Evolutionary conservation across 148 eudicot genomes (phyloP), one percentile per base, ranked within the genome.

Genomic region (Spergularia marina): DNA sequence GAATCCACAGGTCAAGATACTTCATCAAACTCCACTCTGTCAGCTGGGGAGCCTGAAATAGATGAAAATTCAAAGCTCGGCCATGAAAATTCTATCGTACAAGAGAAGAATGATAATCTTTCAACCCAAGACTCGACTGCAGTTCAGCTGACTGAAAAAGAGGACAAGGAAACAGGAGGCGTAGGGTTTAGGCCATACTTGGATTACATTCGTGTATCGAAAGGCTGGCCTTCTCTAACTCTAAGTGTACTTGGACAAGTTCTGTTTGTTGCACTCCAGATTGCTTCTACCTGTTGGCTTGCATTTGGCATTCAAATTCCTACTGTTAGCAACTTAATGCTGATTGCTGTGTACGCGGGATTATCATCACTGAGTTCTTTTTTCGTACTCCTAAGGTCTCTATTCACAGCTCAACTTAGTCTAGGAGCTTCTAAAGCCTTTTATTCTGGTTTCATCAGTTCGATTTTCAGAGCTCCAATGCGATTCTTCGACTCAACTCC

Each of bases 401-500:
- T 71, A 36, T 77, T 73, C 17, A 70, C 77, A 25, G 84, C 85
- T 58, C 53, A 72, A 39, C 69, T 89, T 18, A 81, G 92, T 49
- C 74, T 84, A 21, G 57, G 69, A 21, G 71, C 90, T 44, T 89
- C 92, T 30, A 62, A 72, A 59, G 69, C 90, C 4, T 75, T 87
- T 20, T 89, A 87, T 60, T 76, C 81, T 2, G 76, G 80, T 68
- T 89, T n/a, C 53, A 87, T 30, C 52, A 77, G 30, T 59, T 87
- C 92, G 7, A 78, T 89, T 63, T 87, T 89, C 74, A 80, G 85
- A 25, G 92, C 92, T 25, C 90, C 92, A 9, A 87, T 85, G 92
- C 80, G 86, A n/a, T 89, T 84, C 74, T 89, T 82, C 79, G 92
- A 87, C 79, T 80, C 89, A 30, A 89, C 90, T 9, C 92, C 92